A percentile compares a stretch with the other conserved stretches of the same genome.
Evolutionary conservation across 495 filamentous ascomycete genomes (phyloP).

Genomic region (Penicillium arizonense): DNA sequence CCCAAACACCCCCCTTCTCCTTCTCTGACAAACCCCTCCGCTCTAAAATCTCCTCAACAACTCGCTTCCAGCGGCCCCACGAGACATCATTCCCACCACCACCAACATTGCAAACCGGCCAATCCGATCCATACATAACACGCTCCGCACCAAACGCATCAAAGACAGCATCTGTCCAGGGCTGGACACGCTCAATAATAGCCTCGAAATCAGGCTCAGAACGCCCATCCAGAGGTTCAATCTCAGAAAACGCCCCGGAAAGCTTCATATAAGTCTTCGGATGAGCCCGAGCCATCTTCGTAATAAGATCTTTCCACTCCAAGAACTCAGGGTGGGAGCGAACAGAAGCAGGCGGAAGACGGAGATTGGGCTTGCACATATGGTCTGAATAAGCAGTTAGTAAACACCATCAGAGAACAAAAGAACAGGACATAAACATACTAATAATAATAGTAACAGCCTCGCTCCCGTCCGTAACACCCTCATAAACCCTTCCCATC

Average conservation of each 20-base stretch:
- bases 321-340: constrained; percentile 57
- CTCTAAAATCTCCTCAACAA: constrained; percentile 56
- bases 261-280: constrained; percentile 78
- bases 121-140: constrained; percentile 87
- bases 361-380: constrained; percentile 81
- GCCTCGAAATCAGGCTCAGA: constrained; percentile 35
- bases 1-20: constrained; percentile 65
- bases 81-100: constrained; percentile 51
- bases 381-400: constrained; percentile 56
- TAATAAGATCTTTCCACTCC: constrained; percentile 41
- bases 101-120: constrained; percentile 79
- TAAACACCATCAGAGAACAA: background rate
- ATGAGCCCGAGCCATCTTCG: constrained; percentile 50
- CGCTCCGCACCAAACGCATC: constrained; percentile 65
- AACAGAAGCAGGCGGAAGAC: constrained; percentile 34
- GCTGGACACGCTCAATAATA: constrained; percentile 44
- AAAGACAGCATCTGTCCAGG: constrained; percentile 67
- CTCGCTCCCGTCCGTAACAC: constrained; percentile 52
- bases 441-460: constrained; percentile 66
- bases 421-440: constrained; percentile 29
- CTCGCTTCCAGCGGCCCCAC: constrained; percentile 47
- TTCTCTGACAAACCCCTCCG: constrained; percentile 53
- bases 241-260: constrained; percentile 77
- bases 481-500: constrained; percentile 62
- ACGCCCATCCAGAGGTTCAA: constrained; percentile 46